These are phyloP conservation scores for Pogostemon cablin DNA, from an alignment of 257 asterid genomes.

Conservation along the genomic window DNA sequence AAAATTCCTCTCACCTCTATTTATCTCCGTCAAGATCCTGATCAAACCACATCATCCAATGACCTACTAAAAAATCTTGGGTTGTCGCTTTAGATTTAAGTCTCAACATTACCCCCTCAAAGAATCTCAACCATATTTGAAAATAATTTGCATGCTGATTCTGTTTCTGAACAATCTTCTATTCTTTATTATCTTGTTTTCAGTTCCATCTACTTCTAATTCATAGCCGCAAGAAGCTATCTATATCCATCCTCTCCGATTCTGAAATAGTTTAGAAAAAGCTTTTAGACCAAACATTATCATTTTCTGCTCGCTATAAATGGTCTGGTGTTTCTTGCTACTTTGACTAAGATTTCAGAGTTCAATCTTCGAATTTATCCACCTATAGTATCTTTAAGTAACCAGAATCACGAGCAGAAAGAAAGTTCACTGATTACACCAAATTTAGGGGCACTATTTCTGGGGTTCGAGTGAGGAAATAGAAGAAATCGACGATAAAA, in stretches of 20 bases:
- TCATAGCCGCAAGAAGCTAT: slow-evolving; percentile 40
- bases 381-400: slow-evolving; percentile 21
- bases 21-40: background rate
- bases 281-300: slow-evolving; percentile 37
- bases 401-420: no score
- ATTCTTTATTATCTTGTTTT: slow-evolving; percentile 20
- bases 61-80: background rate
- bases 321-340: slow-evolving; percentile 54
- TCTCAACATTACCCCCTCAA: background rate
- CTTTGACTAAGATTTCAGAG: slow-evolving; percentile 31
- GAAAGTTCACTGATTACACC: no score
- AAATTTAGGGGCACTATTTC: no score
- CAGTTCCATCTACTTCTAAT: slow-evolving; percentile 33
- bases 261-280: slow-evolving; percentile 42
- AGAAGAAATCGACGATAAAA: no score
- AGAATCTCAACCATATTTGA: background rate
- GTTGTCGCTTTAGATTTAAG: slow-evolving; percentile 4
- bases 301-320: slow-evolving; percentile 39
- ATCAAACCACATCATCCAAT: slow-evolving; percentile 8
- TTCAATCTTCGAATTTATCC: slow-evolving; percentile 35
- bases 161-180: slow-evolving; percentile 30
- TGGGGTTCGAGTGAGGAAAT: no score
- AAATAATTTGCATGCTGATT: slow-evolving; percentile 30
- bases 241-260: slow-evolving; percentile 38
- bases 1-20: background rate